Conservation (phyloP, 192 early-diverging fungal species). For the Coemansia guatemalensis region DNA sequence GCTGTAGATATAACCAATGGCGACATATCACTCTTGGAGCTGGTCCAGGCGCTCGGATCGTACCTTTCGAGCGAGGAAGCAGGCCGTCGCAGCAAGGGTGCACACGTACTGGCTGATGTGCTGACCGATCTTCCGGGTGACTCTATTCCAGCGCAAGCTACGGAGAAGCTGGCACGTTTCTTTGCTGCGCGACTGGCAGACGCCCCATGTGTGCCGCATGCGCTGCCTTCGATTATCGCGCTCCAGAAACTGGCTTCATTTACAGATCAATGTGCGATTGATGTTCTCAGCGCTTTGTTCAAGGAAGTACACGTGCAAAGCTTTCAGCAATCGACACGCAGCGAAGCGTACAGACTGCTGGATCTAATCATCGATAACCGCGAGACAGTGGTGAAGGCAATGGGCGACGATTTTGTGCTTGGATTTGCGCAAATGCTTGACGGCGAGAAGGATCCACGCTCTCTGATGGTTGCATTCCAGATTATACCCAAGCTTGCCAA, state of each 20-base stretch:
- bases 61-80: slow-evolving; percentile 80
- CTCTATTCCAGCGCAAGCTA: slow-evolving; percentile 41
- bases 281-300: slow-evolving; percentile 61
- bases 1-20: slow-evolving; percentile 43
- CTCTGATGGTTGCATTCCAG: slow-evolving; percentile 85
- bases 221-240: slow-evolving; percentile 63
- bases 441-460: slow-evolving; percentile 98
- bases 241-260: slow-evolving; percentile 64
- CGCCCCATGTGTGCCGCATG: slow-evolving; percentile 64
- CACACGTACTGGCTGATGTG: slow-evolving; percentile 64
- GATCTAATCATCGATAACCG: slow-evolving; percentile 62
- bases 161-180: slow-evolving; percentile 65
- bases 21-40: slow-evolving; percentile 62
- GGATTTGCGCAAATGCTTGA: slow-evolving; percentile 89
- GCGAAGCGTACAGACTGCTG: slow-evolving; percentile 71
- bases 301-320: slow-evolving; percentile 87
- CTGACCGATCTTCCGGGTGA: slow-evolving; percentile 48
- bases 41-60: slow-evolving; percentile 80
- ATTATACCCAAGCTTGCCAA: slow-evolving; percentile 68
- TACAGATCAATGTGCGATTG: slow-evolving; percentile 56
- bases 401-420: slow-evolving; percentile 72
- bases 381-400: slow-evolving; percentile 58
- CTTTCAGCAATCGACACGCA: slow-evolving; percentile 83
- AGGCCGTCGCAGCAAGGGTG: slow-evolving; percentile 83
- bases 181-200: slow-evolving; percentile 75